Base-by-base conservation (phyloP, 129 eudicot species). In the Arctium minus region DNA sequence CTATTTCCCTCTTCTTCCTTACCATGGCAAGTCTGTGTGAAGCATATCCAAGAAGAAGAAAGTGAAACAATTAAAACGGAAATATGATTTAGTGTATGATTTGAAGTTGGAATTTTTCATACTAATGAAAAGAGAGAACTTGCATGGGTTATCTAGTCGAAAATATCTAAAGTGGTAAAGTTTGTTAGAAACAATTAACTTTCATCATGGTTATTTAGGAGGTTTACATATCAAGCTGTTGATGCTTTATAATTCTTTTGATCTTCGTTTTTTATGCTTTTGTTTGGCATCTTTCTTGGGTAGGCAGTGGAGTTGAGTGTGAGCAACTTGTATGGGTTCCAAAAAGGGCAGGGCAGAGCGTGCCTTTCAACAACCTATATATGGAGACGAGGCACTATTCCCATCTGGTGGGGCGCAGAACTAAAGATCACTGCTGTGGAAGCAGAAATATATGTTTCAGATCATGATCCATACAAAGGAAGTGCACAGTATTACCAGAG, bases 381-480 rank as follows among this genome's bases (percentile, higher is more conserved):
- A 69, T 95, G 97, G 97, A 89, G 99, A 60, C 89, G 99, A 79
- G 99, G 99, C 79, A 91, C 97, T 64, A 95, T 95, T 79, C 99
- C 99, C 68, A 93, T 95, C n/a, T 95, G 99, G 99, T 95, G 99
- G 99, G 99, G 99, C 56, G 99, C 99, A 83, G 99, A 95, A 78
- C 80, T 95, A 75, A 93, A 95, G 80, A 89, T 95, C 30, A 95
- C 99, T n/a, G 91, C 97, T 68, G 99, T 97, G 12, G 99, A 95
- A 93, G 99, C 99, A 35, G 99, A 95, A 89, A 95, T 95, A 22
- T 95, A 95, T 83, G 97, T 95, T 75, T 83, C 97, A 56, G 97
- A 93, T 65, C 90, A 87, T 76, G 97, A 95, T 70, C 99, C 99
- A 74, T 95, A 92, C 86, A 95, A 89, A 89, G 99, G 99, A 86